Percentiles rank a stretch among this genome's conserved stretches.
Evolutionary conservation across 495 filamentous ascomycete species (phyloP).

Genomic region (Penicillium coprophilum): DNA sequence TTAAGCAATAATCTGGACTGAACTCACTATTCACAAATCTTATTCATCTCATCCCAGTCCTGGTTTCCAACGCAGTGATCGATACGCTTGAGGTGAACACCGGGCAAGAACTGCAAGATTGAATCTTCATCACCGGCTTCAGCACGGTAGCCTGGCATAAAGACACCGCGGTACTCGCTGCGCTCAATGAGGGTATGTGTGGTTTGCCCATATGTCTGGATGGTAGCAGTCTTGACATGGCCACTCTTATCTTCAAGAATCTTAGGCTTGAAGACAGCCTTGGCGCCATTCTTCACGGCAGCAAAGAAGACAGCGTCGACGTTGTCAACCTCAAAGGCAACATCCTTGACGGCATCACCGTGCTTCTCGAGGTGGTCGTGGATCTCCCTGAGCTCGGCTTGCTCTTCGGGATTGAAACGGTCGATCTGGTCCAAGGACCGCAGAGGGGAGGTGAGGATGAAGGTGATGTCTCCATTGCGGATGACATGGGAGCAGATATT

Average conservation of each 20-base stretch:
- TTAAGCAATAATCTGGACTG: not conserved
- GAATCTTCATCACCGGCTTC: conserved; percentile 45
- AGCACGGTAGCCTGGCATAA: conserved; percentile 75
- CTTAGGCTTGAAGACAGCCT: conserved; percentile 57
- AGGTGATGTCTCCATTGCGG: conserved; percentile 71
- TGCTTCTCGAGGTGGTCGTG: conserved; percentile 74
- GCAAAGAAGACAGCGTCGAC: conserved; percentile 69
- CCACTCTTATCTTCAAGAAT: conserved; percentile 48
- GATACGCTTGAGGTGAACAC: conserved; percentile 65
- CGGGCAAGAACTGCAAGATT: conserved; percentile 53
- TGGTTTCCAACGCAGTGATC: conserved; percentile 97
- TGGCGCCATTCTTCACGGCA: conserved; percentile 69
- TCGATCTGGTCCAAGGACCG: conserved; percentile 54
- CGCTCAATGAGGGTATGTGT: conserved; percentile 84
- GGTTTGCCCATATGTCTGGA: conserved; percentile 87
- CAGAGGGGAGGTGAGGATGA: conserved; percentile 81
- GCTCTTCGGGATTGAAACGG: conserved; percentile 55
- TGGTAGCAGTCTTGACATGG: conserved; percentile 65
- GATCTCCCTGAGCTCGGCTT: conserved; percentile 61
- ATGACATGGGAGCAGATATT: conserved; percentile 77
- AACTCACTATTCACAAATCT: conserved; percentile 70
- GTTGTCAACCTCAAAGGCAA: conserved; percentile 86
- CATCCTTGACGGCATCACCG: conserved; percentile 89
- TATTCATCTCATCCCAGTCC: conserved; percentile 84
- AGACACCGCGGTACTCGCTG: conserved; percentile 61